phyloP scores from a whole-genome alignment of 495 filamentous ascomycete species.

The Aspergillus leporis region DNA sequence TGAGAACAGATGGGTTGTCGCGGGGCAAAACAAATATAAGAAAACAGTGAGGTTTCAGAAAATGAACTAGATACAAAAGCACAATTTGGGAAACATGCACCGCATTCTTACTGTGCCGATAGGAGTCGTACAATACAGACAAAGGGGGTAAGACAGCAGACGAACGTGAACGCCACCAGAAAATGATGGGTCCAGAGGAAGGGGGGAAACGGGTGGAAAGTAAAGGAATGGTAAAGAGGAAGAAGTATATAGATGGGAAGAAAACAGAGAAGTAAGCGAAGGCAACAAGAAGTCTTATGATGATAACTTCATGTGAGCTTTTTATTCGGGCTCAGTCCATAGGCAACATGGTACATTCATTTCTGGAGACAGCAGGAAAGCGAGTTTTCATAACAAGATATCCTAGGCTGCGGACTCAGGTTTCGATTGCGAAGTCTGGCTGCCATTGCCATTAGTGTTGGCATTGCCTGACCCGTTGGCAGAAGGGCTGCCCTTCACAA shows the following conservation, averaged over 20 bases:
- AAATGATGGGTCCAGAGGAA: conserved; percentile 1
- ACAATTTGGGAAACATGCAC: background rate
- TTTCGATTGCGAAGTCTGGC: conserved; percentile 37
- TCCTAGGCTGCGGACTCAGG: conserved; percentile 34
- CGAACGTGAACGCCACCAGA: conserved; percentile 9
- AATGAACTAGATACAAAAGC: conserved; percentile 5
- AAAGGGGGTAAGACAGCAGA: conserved; percentile 19
- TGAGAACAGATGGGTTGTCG: conserved; percentile 15
- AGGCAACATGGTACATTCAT: conserved; percentile 6
- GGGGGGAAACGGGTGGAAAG: conserved; percentile 5
- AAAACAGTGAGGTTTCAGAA: background rate
- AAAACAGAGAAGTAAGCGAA: conserved; percentile 16
- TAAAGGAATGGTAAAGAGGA: conserved; percentile 8
- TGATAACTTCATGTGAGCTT: conserved; percentile 5
- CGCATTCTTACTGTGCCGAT: background rate
- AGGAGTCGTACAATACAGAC: conserved; percentile 19
- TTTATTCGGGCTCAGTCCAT: conserved; percentile 1
- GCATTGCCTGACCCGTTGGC: conserved; percentile 37
- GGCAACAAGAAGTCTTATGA: conserved; percentile 6
- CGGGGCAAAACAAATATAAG: conserved; percentile 10
- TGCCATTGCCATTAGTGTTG: conserved; percentile 31
- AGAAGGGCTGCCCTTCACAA: conserved; percentile 43
- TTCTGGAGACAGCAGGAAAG: conserved; percentile 9
- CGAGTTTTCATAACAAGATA: conserved; percentile 1
- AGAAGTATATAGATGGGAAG: conserved; percentile 5